phyloP scores from a whole-genome alignment of 805 yeast species.

The Yarrowia deformans region DNA sequence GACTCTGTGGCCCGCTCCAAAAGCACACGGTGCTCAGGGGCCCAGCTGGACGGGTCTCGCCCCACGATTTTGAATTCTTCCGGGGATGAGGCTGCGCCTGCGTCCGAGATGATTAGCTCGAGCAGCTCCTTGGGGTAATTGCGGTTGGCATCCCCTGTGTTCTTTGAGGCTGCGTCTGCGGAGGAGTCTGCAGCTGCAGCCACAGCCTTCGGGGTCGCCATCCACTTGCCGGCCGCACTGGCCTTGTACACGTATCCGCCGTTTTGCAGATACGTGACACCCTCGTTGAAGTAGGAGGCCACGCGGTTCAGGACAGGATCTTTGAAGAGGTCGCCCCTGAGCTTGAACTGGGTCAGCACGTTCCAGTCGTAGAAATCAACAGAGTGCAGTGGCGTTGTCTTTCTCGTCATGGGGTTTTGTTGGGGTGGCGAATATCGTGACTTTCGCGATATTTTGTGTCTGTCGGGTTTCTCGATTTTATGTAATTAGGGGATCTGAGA shows the following conservation, averaged over 20 bases:
- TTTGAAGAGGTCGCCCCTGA: slow-evolving; percentile 25
- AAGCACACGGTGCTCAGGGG: slow-evolving; percentile 8
- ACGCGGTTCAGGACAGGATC: slow-evolving; percentile 35
- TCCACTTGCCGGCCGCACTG: slow-evolving; percentile 12
- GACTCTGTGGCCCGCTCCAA: slow-evolving; percentile 30
- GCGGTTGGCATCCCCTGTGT: neutral
- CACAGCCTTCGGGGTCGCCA: slow-evolving; percentile 12
- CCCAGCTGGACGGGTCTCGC: slow-evolving; percentile 7
- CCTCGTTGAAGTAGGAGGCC: slow-evolving; percentile 28
- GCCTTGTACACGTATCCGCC: slow-evolving; percentile 30
- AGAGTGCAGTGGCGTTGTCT: slow-evolving; percentile 32
- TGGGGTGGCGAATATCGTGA: neutral
- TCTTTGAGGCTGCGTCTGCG: neutral
- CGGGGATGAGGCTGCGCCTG: slow-evolving; percentile 13
- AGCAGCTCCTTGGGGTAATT: slow-evolving; percentile 33
- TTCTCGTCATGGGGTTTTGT: slow-evolving; percentile 16
- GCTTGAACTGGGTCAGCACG: slow-evolving; percentile 37
- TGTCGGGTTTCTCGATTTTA: neutral
- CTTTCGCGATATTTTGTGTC: neutral
- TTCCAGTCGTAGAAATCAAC: slow-evolving; percentile 37
- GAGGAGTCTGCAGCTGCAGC: neutral
- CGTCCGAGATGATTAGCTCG: slow-evolving; percentile 26
- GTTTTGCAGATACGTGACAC: slow-evolving; percentile 28
- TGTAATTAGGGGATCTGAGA: slow-evolving; percentile 9
- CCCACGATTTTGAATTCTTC: slow-evolving; percentile 32